Conservation (phyloP, 371 early-diverging fungal species). For the Syncephalastrum monosporum region DNA sequence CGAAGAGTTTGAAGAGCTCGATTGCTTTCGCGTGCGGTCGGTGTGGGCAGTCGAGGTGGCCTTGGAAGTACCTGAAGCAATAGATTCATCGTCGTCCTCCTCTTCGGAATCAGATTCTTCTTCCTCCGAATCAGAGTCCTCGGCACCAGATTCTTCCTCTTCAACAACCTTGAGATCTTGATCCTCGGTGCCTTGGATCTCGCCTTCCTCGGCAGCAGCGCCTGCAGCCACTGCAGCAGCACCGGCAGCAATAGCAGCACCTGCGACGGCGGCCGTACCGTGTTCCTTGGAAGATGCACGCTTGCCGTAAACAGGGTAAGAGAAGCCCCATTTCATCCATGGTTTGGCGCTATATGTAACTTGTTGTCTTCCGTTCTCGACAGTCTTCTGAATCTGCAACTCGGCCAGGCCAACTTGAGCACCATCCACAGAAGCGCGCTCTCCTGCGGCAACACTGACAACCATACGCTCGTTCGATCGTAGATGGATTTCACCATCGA, state of each 20-base stretch:
- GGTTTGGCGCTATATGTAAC: slow-evolving; percentile 27
- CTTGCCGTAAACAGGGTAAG: slow-evolving; percentile 38
- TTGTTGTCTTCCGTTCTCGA: slow-evolving; percentile 23
- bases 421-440: slow-evolving; percentile 31
- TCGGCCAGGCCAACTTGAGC: slow-evolving; percentile 36
- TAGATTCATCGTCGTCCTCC: slow-evolving; percentile 15
- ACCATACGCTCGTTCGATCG: slow-evolving; percentile 33
- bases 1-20: slow-evolving; percentile 4
- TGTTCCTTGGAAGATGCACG: slow-evolving; percentile 2
- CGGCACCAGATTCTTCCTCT: slow-evolving; percentile 28
- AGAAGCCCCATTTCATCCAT: slow-evolving; percentile 43
- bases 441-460: slow-evolving; percentile 27
- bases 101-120: slow-evolving; percentile 22
- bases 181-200: slow-evolving; percentile 31
- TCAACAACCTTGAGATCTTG: slow-evolving; percentile 23
- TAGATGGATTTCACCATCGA: slow-evolving; percentile 41
- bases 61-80: slow-evolving; percentile 7
- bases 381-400: slow-evolving; percentile 22
- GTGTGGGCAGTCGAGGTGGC: slow-evolving; percentile 5
- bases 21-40: too few relatives aligned
- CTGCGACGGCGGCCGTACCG: slow-evolving; percentile 6
- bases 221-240: slow-evolving; percentile 1
- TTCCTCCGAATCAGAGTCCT: slow-evolving; percentile 24
- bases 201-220: slow-evolving; percentile 11
- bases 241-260: slow-evolving; percentile 4